Base-by-base conservation (phyloP, 768 basidiomycete genomes). In the Rubroboletus pulcherrimus region DNA sequence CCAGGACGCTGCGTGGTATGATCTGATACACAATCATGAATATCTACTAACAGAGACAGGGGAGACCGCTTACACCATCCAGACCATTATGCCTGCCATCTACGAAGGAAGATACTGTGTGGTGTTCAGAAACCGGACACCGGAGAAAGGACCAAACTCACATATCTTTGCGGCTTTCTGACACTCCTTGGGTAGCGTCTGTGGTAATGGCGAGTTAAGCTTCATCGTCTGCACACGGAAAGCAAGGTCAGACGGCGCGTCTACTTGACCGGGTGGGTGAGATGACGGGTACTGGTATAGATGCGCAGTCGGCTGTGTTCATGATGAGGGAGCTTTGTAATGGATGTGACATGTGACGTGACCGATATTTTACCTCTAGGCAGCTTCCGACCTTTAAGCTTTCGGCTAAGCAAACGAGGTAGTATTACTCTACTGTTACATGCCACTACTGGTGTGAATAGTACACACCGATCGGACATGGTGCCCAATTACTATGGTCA, bases 111-210 rank as follows among this genome's bases (percentile, higher is more conserved):
- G 84, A 78, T 72, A 96, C 91, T 94, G 55, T 53, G 40, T 37
- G 35, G 33, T 42, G 45, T 35, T 52, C 41, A 63, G 51, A 19
- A 41, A 31, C 53, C 21, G 4, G 7, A 33, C 12, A 37, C 21
- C 7, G 30, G 35, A 19, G 19, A 50, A 40, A 40, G 34, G 39
- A 53, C 8, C 17, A 39, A 50, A 63, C 87, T 51, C 58, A 91
- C 92, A 86, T 56, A 94, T 97, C 66, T 86, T 91, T 9, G 90
- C 84, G 26, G 93, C 93, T 70, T 96, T 97, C 46, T 75, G 71
- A 65, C 91, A 93, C 74, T 97, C 93, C 53, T 90, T 93, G 12
- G 84, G 82, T 37, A 96, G 75, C 4, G 68, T 55, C 56, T 84
- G 78, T 29, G 80, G 80, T 46, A 81, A 65, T 24, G 80, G 79